Base-by-base conservation (phyloP, 1,284 basidiomycete species). In the Pseudozyma tsukubaensis region DNA sequence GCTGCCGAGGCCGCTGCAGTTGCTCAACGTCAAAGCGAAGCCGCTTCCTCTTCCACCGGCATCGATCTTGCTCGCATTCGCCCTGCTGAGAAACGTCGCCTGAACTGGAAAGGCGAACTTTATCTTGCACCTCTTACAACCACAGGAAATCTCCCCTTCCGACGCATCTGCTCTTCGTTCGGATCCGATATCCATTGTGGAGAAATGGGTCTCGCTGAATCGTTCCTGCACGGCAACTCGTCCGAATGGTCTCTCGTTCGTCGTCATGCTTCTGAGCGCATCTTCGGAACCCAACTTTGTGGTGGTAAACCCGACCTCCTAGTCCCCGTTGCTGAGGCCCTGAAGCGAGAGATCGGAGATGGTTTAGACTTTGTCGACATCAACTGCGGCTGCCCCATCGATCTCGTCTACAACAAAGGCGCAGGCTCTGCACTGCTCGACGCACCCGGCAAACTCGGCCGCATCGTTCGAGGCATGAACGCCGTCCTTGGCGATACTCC, bases 321-420 rank as follows among this genome's bases (percentile, higher is more conserved):
- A 39, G 91, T 94, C 0, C 90, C 94, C 0, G 90, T 91, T 0
- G 94, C 94, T 0, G 96, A 99, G 84, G 88, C 92, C 9, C 88
- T 98, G 19, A 90, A 88, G 1, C 89, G 88, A 65, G 91, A 94
- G 79, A 61, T 81, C 1, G 79, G 78, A 0, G 86, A 87, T 11
- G 88, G 89, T 21, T 85, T 96, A 32, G 93, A 97, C 83, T 97
- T 96, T 81, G 92, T 96, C 12, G 96, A 99, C 79, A 86, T 98
- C 77, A 99, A 99, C 84, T 93, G 93, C 85, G 96, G 96, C 4
- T 98, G 96, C 85, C 96, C 96, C 3, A 98, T 98, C 76, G 96
- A 99, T 85, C 87, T 99, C 49, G 92, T 99, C 1, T 98, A 94
- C 86, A 92, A 92, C 81, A 89, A 90, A 24, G 94, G 94, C 0